A percentile compares a stretch with the other conserved stretches of the same genome.
Evolutionary conservation across 129 eudicot genomes (phyloP).

Genomic region (Saposhnikovia divaricata): DNA sequence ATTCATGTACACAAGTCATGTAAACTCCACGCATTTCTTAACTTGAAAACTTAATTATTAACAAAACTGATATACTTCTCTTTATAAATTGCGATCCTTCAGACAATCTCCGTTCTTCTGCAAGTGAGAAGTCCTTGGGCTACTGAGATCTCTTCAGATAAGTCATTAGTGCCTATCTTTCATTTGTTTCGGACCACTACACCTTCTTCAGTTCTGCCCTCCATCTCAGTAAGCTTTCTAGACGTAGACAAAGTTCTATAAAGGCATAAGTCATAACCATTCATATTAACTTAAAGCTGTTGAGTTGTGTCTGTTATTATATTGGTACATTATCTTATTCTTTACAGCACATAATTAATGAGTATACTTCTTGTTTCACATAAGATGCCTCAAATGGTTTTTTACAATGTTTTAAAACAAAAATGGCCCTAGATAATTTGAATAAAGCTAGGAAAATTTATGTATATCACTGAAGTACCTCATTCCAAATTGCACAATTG

Average conservation of each 20-base stretch:
- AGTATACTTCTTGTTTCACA: neutral
- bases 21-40: neutral
- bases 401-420: neutral
- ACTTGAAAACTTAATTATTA: neutral
- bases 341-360: neutral
- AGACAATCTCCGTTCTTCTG: neutral
- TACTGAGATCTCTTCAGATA: neutral
- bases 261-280: neutral
- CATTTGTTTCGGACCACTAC: neutral
- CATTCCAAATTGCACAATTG: neutral
- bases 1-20: neutral
- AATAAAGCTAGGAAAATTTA: neutral
- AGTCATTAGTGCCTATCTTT: neutral
- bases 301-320: neutral
- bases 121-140: neutral
- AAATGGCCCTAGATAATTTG: neutral
- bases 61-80: neutral
- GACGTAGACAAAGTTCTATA: neutral
- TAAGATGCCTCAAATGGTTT: neutral
- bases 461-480: neutral
- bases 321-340: neutral
- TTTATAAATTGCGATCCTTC: neutral
- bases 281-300: neutral
- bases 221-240: neutral
- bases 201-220: neutral